Conservation (phyloP, 306 rosid species). For the Ziziphus jujuba region DNA sequence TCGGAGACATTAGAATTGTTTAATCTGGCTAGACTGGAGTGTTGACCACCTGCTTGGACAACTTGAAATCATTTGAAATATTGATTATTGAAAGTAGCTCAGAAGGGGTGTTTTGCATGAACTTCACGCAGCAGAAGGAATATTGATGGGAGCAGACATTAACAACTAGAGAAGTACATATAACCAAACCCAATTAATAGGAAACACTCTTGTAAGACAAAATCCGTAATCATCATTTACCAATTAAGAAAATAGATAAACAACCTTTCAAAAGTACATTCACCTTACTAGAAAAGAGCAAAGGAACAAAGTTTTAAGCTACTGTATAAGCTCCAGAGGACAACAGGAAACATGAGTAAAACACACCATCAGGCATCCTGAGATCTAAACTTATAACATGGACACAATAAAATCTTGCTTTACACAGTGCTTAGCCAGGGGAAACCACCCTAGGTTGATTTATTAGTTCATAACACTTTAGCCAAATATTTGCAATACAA, state of each 20-base stretch:
- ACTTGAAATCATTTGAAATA: no score
- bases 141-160: no score
- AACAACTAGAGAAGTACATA: not conserved
- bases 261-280: slow-evolving; percentile 4
- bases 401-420: slow-evolving; percentile 38
- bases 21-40: no score
- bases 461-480: slow-evolving; percentile 37
- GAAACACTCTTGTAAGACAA: slow-evolving; percentile 11
- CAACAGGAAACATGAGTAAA: slow-evolving; percentile 13
- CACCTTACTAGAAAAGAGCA: slow-evolving; percentile 6
- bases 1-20: no score
- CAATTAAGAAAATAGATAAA: slow-evolving; percentile 4
- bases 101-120: no score
- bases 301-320: slow-evolving; percentile 18
- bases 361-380: slow-evolving; percentile 18
- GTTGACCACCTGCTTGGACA: no score
- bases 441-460: slow-evolving; percentile 39
- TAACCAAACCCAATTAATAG: no score
- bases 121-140: no score
- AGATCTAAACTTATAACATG: slow-evolving; percentile 29
- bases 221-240: slow-evolving; percentile 22
- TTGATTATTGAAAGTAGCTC: no score
- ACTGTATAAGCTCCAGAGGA: slow-evolving; percentile 25
- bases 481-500: slow-evolving; percentile 29
- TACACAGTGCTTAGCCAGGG: slow-evolving; percentile 42